Evolutionary conservation across 2,329 filamentous ascomycete genomes (phyloP), one percentile per base, ranked within the genome.

Genomic region (Periconia digitata): DNA sequence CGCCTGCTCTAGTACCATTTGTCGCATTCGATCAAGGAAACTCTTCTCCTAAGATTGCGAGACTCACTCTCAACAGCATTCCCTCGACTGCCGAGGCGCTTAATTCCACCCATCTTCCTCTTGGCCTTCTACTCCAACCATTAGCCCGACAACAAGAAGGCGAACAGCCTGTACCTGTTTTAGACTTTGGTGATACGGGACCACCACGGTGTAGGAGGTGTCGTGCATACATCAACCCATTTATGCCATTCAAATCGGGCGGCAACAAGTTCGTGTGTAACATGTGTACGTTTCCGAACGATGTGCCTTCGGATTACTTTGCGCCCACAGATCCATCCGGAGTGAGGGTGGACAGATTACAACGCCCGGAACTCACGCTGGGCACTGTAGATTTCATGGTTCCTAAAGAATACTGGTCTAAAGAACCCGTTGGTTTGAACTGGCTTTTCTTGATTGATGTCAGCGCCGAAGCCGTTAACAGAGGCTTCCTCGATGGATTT

Each of bases 231-330:
- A 95, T 99, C 75, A 99, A 99, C 67, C 94, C 94, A 1, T 99
- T 99, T 70, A 97, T 99, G 94, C 89, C 92, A 67, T 99, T 99
- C 79, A 84, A 88, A 50, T 87, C 88, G 15, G 92, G 92, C 32
- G 94, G 94, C 48, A 96, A 92, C 75, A 96, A 95, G 70, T 95
- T 96, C 69, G 90, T 96, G 44, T 99, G 94, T 77, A 99, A 99
- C 67, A 89, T 99, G 74, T 99, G 94, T 76, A 94, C 89, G 18
- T 95, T 97, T 70, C 91, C 94, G 42, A 99, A 97, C 69, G 94
- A 99, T 65, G 95, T 95, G 0, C 79, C 90, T 0, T 75, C 89
- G 1, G 92, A 96, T 67, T 99, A 99, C 73, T 99, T 95, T 70
- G 88, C 90, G 46, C 92, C 94, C 16, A 90, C 90, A 21, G 92